phyloP scores from a whole-genome alignment of 805 yeast species.

The Monosporozyma unispora region DNA sequence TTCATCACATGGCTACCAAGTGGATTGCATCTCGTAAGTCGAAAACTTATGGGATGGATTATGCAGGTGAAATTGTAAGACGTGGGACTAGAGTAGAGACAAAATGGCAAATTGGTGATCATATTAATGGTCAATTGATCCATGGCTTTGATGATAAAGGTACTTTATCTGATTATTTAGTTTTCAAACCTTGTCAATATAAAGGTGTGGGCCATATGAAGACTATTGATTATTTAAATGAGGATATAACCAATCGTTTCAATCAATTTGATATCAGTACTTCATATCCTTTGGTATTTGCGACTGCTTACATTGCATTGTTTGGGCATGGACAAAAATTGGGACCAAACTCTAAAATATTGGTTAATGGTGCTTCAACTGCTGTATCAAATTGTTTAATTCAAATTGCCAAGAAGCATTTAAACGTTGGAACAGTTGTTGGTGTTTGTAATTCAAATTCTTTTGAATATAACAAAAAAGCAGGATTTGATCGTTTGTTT shows the following conservation, averaged over 20 bases:
- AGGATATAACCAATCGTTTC: neutral
- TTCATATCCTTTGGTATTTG: conserved; percentile 53
- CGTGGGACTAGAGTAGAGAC: conserved; percentile 15
- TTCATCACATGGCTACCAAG: conserved; percentile 10
- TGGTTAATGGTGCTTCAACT: conserved; percentile 69
- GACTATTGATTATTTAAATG: conserved; percentile 4
- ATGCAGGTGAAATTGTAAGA: conserved; percentile 22
- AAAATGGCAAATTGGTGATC: conserved; percentile 17
- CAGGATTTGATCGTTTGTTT: conserved; percentile 54
- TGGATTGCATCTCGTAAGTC: conserved; percentile 4
- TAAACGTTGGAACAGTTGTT: conserved; percentile 42
- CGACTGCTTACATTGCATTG: conserved; percentile 48
- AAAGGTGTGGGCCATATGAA: conserved; percentile 29
- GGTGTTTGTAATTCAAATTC: conserved; percentile 48
- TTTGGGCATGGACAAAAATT: conserved; percentile 24
- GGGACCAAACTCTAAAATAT: conserved; percentile 37
- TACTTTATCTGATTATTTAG: conserved; percentile 38
- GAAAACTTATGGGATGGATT: conserved; percentile 24
- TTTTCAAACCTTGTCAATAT: conserved; percentile 29
- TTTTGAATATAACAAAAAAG: conserved; percentile 32
- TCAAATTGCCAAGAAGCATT: conserved; percentile 46
- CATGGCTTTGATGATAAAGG: conserved; percentile 29
- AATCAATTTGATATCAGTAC: conserved; percentile 31
- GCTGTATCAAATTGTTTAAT: conserved; percentile 51
- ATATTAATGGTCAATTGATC: conserved; percentile 19